phyloP scores from a whole-genome alignment of 164 flowering plant species.

The Sedum album region DNA sequence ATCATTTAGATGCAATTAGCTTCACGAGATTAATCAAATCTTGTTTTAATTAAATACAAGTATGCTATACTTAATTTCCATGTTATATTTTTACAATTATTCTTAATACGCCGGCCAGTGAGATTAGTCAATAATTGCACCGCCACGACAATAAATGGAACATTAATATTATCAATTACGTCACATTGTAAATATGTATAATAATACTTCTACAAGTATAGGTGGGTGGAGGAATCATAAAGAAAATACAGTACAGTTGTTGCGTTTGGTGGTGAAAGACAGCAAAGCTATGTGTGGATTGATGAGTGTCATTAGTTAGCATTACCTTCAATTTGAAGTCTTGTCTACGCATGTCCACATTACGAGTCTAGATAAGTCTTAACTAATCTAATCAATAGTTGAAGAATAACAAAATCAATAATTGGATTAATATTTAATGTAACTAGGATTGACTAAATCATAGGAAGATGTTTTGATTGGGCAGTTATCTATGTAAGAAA shows the following conservation, averaged over 20 bases:
- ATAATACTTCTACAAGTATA: background rate
- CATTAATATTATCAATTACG: background rate
- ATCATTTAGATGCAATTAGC: background rate
- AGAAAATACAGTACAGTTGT: background rate
- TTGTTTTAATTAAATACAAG: background rate
- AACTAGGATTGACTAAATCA: too few species aligned
- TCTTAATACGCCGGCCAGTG: background rate
- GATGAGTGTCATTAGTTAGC: background rate
- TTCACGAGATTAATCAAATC: background rate
- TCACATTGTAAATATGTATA: background rate
- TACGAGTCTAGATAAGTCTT: background rate
- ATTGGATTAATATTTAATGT: too few species aligned
- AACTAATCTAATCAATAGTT: background rate
- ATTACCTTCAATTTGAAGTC: background rate
- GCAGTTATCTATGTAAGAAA: background rate
- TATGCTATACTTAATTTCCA: too few species aligned
- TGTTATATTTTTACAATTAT: background rate
- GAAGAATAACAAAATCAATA: too few species aligned
- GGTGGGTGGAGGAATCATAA: background rate
- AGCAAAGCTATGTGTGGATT: slow-evolving; percentile 1
- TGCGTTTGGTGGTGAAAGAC: slow-evolving; percentile 6
- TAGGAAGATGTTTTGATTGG: background rate
- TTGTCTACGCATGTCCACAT: background rate
- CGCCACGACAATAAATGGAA: background rate
- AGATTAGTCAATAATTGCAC: background rate